A percentile compares a stretch with the other conserved stretches of the same genome.
Conservation (phyloP, 192 early-diverging fungal genomes). For the Linnemannia elongata region DNA sequence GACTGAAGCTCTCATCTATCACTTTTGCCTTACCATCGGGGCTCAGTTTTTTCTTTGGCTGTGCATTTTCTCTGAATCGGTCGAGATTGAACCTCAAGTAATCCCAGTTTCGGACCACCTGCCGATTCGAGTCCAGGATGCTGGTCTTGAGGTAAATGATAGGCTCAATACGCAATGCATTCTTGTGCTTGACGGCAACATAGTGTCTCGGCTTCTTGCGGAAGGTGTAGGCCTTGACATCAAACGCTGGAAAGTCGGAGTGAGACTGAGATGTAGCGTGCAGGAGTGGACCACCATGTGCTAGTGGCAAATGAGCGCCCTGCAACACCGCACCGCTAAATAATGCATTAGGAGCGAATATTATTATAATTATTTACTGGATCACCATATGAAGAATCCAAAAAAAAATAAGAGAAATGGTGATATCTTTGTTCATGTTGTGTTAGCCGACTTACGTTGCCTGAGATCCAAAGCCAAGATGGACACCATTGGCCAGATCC, state of each 20-base stretch:
- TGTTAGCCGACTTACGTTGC: neutral
- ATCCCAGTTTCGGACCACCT: constrained; percentile 53
- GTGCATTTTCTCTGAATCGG: constrained; percentile 47
- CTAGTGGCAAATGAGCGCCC: constrained; percentile 24
- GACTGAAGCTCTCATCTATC: neutral
- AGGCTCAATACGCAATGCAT: constrained; percentile 49
- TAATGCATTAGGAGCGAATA: neutral
- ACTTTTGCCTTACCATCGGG: constrained; percentile 34
- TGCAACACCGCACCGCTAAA: constrained; percentile 27
- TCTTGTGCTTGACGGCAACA: constrained; percentile 54
- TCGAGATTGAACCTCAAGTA: constrained; percentile 42
- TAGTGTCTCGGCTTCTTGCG: constrained; percentile 54
- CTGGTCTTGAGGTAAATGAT: constrained; percentile 54
- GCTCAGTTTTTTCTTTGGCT: constrained; percentile 53
- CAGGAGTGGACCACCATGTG: constrained; percentile 13
- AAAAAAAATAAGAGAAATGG: neutral
- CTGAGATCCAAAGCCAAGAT: constrained; percentile 25
- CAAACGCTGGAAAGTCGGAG: constrained; percentile 32
- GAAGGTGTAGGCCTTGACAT: constrained; percentile 56
- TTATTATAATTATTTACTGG: neutral
- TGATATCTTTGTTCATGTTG: too few relatives aligned
- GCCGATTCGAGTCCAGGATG: constrained; percentile 41
- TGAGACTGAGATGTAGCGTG: constrained; percentile 2
- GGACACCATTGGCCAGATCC: constrained; percentile 15
- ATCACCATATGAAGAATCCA: neutral